Percentiles rank a stretch among this genome's conserved stretches.
Evolutionary conservation across 1,284 basidiomycete species (phyloP).

Genomic region (Blastosporella zonata): DNA sequence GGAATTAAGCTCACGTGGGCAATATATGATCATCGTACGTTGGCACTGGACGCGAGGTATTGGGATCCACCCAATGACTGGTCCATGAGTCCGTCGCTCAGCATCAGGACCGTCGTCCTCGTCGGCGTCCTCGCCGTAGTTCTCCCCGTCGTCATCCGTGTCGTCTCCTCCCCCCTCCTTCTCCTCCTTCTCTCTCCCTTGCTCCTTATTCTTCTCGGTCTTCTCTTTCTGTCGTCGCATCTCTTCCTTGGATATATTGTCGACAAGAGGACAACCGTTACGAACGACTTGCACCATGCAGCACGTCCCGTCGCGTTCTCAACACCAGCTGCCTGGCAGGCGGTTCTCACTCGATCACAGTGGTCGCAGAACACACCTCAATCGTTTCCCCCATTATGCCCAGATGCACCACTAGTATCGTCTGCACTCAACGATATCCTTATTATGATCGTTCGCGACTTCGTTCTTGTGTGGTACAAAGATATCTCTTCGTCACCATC

Average conservation of each 20-base stretch:
- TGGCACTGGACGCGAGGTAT: neutral
- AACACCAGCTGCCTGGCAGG: conserved; percentile 89
- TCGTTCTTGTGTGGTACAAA: conserved; percentile 84
- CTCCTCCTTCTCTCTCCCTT: conserved; percentile 64
- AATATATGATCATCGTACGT: neutral
- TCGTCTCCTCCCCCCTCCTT: conserved; percentile 61
- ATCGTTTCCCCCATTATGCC: conserved; percentile 57
- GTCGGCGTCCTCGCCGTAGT: conserved; percentile 53
- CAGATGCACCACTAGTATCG: conserved; percentile 62
- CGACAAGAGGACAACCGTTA: conserved; percentile 39
- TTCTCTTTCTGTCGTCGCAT: conserved; percentile 51
- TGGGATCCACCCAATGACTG: conserved; percentile 14
- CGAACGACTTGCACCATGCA: conserved; percentile 43
- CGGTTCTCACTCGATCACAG: conserved; percentile 75
- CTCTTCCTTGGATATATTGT: conserved; percentile 56
- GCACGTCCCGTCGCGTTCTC: conserved; percentile 78
- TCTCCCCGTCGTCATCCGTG: conserved; percentile 49
- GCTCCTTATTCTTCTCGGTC: conserved; percentile 45
- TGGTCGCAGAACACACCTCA: conserved; percentile 76
- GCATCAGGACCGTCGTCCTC: conserved; percentile 46
- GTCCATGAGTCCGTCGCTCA: conserved; percentile 32
- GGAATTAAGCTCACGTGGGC: conserved; percentile 14
- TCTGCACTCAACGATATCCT: conserved; percentile 74
- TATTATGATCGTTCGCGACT: conserved; percentile 77
- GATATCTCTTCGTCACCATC: conserved; percentile 81